Base-by-base conservation (phyloP, 768 basidiomycete genomes). In the Boletus insuetus region DNA sequence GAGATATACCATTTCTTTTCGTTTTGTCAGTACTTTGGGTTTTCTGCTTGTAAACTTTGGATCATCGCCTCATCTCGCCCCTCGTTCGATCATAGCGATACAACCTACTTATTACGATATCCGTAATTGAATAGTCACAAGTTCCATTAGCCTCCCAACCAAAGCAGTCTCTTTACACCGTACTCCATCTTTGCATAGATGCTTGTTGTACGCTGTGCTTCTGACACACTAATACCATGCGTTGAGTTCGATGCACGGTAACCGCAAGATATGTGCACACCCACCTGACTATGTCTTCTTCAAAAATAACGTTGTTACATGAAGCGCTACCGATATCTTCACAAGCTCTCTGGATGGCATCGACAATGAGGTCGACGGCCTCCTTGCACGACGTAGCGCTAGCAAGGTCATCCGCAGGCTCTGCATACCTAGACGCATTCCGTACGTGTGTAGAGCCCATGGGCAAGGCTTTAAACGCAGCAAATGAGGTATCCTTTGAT, bases 171-270 rank as follows among this genome's bases (percentile, higher is more conserved):
- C 78, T 95, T 98, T 48, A 97, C 79, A 0, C 91, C 91, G 69
- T 96, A 93, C 66, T 97, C 94, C 84, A 96, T 88, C 74, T 94
- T 93, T 14, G 93, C 83, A 69, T 91, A 89, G 60, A 95, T 77
- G 57, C 85, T 90, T 3, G 92, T 97, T 77, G 87, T 85, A 51
- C 83, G 79, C 68, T 88, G 85, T 3, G 95, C 95, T 61, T 97
- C 92, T 8, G 80, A 79, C 61, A 94, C 68, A 63, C 92, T 94
- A 60, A 53, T 46, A 55, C 38, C 38, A 51, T 7, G 17, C 9
- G n/a, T 46, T 56, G 24, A 60, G 53, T 35, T 19, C 16, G 43
- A 20, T 3, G 11, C n/a, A 40, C 43, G 34, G 42, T 39, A 1
- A 34, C 8, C 24, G 13, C 17, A 22, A 2, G 20, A 26, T 14